phyloP scores from a whole-genome alignment of 352 stramenopile genomes.

The Phytophthora hibernalis region DNA sequence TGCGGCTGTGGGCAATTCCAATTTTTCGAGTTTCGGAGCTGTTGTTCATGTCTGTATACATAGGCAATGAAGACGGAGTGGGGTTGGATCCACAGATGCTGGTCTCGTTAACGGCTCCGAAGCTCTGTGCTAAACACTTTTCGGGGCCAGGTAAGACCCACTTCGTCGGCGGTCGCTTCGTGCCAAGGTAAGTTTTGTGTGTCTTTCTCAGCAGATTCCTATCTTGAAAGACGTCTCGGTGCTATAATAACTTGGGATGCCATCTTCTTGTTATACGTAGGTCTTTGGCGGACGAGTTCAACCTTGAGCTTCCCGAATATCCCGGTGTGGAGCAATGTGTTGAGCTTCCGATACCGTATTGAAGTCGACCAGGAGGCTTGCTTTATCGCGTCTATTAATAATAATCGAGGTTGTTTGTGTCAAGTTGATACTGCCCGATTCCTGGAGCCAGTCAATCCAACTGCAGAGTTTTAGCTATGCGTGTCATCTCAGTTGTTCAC shows the following conservation, averaged over 20 bases:
- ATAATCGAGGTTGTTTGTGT: no score
- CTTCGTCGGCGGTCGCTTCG: constrained; percentile 96
- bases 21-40: background rate
- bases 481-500: background rate
- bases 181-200: constrained; percentile 83
- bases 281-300: constrained; percentile 63
- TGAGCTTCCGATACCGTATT: constrained; percentile 51
- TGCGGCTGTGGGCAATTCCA: constrained; percentile 20
- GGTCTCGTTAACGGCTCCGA: constrained; percentile 97
- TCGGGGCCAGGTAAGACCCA: constrained; percentile 81
- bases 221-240: no score
- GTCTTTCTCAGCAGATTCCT: background rate
- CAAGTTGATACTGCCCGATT: constrained; percentile 9
- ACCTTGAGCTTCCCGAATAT: constrained; percentile 70
- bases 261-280: constrained; percentile 29
- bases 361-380: constrained; percentile 25
- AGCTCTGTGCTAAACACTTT: constrained; percentile 93
- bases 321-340: constrained; percentile 69
- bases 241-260: background rate
- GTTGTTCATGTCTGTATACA: background rate
- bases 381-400: constrained; percentile 16
- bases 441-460: constrained; percentile 4
- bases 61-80: constrained; percentile 74
- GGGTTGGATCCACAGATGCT: constrained; percentile 94
- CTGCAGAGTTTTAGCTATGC: background rate